These are phyloP conservation scores for Verticillium tricorpus DNA, from an alignment of 2,329 filamentous ascomycete genomes.

Conservation along the genomic window DNA sequence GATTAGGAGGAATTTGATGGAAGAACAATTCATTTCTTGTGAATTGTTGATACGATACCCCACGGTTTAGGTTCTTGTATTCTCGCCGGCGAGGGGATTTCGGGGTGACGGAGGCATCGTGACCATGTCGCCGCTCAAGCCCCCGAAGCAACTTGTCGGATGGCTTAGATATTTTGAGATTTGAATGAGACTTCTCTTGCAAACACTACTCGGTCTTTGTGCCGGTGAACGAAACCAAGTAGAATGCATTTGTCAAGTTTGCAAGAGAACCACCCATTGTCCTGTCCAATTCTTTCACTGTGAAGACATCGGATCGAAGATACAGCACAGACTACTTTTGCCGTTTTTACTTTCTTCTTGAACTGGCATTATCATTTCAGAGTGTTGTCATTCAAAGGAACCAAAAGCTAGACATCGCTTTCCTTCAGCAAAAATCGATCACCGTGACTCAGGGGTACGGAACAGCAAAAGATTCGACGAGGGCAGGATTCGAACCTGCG, in stretches of 20 bases:
- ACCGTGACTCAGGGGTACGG: too few relatives aligned
- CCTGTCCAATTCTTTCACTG: too few relatives aligned
- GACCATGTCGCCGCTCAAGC: not conserved
- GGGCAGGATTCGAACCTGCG: not conserved
- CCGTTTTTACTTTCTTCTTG: too few relatives aligned
- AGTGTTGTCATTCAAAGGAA: too few relatives aligned
- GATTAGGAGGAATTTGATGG: conserved; percentile 10
- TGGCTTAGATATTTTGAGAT: not conserved
- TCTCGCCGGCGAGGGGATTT: not conserved
- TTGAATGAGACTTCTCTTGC: not conserved
- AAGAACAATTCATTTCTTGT: conserved; percentile 12
- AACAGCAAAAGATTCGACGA: not conserved
- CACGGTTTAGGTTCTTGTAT: conserved; percentile 6
- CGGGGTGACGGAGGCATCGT: not conserved
- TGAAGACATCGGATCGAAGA: too few relatives aligned
- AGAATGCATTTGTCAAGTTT: too few relatives aligned
- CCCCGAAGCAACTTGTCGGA: not conserved
- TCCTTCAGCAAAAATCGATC: too few relatives aligned
- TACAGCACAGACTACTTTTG: too few relatives aligned
- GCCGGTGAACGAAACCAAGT: too few relatives aligned
- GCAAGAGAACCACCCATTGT: too few relatives aligned
- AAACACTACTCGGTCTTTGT: not conserved
- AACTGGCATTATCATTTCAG: too few relatives aligned
- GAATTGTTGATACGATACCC: conserved; percentile 14
- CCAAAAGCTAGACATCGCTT: too few relatives aligned